Evolutionary conservation across 306 rosid species (phyloP).

Genomic region (Lablab purpureus): DNA sequence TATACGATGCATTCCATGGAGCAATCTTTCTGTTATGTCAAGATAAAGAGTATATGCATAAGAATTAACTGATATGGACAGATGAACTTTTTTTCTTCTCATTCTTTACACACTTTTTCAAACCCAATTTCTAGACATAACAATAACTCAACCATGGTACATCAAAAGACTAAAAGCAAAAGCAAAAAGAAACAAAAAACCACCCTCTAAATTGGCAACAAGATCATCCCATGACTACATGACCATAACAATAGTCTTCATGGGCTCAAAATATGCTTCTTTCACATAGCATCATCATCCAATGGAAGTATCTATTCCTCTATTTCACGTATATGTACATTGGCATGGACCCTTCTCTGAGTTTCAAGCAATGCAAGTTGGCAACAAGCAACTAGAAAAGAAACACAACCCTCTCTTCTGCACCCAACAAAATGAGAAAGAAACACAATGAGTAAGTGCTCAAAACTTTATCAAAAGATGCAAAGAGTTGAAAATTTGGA

Average conservation of each 20-base stretch:
- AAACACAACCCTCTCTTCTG: constrained; percentile 87
- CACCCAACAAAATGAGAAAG: constrained; percentile 42
- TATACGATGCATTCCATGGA: neutral
- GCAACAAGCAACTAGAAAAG: constrained; percentile 82
- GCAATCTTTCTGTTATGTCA: neutral
- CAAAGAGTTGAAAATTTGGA: constrained; percentile 10
- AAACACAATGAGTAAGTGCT: neutral
- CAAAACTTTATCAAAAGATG: constrained; percentile 42
- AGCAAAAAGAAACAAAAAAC: neutral
- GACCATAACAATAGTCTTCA: constrained; percentile 3
- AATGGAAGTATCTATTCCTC: constrained; percentile 32
- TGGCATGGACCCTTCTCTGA: constrained; percentile 13
- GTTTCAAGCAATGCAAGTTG: constrained; percentile 75
- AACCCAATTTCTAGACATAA: neutral
- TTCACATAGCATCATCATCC: constrained; percentile 27
- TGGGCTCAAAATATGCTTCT: constrained; percentile 7
- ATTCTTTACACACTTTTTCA: constrained; percentile 37
- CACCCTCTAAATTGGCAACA: constrained; percentile 30
- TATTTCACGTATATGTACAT: constrained; percentile 46
- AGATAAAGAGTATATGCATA: neutral
- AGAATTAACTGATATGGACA: constrained; percentile 20
- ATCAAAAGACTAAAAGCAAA: neutral
- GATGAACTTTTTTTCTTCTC: constrained; percentile 11
- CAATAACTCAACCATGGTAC: constrained; percentile 14
- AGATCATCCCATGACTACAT: constrained; percentile 20